Evolutionary conservation across 306 rosid genomes (phyloP).

Genomic region (Oxytropis ochrocephala): DNA sequence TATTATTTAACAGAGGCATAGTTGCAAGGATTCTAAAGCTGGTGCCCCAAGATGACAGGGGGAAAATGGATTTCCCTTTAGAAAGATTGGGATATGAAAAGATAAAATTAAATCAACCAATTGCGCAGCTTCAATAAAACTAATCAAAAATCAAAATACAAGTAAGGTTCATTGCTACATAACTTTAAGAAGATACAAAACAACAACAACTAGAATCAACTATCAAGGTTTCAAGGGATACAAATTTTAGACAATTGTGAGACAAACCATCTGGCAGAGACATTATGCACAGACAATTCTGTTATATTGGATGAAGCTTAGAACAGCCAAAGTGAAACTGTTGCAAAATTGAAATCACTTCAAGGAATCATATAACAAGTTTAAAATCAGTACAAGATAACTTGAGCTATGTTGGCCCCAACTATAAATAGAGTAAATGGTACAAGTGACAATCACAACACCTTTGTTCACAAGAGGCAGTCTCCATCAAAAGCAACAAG

Average conservation of each 20-base stretch:
- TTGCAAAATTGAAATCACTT: not conserved
- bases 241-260: too few species aligned
- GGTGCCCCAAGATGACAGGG: too few species aligned
- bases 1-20: too few species aligned
- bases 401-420: not conserved
- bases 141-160: too few species aligned
- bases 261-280: not conserved
- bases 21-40: too few species aligned
- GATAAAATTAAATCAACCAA: too few species aligned
- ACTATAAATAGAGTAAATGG: not conserved
- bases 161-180: not conserved
- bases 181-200: not conserved
- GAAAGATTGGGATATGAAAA: too few species aligned
- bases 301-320: slow-evolving; percentile 2
- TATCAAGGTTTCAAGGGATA: not conserved
- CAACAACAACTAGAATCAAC: not conserved
- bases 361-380: not conserved
- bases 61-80: too few species aligned
- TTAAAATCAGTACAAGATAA: not conserved
- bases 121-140: too few species aligned
- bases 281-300: not conserved
- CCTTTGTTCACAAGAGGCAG: not conserved
- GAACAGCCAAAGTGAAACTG: not conserved
- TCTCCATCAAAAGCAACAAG: slow-evolving; percentile 63
- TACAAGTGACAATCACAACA: slow-evolving; percentile 3